Conservation (phyloP, 2,329 filamentous ascomycete species). For the Trichophyton mentagrophytes region DNA sequence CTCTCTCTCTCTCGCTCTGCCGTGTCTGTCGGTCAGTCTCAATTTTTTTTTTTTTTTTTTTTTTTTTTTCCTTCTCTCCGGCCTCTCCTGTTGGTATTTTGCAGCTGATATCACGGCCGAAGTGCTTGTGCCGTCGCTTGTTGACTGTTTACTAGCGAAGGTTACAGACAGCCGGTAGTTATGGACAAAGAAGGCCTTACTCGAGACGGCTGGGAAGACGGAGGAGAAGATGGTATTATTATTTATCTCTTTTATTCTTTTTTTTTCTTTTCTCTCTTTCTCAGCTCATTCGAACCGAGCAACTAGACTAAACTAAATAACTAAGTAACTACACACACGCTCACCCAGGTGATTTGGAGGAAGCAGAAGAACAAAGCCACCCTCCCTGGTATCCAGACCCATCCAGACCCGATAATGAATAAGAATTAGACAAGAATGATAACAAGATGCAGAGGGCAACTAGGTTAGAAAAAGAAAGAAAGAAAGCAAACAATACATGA, state of each 20-base stretch:
- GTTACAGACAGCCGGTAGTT: background rate
- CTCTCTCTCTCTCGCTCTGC: background rate
- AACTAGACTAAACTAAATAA: background rate
- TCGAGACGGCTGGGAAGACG: background rate
- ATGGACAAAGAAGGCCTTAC: background rate
- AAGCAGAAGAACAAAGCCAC: background rate
- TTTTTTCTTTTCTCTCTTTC: background rate
- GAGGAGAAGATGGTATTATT: background rate
- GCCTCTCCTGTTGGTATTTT: too few relatives aligned
- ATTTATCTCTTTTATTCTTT: background rate
- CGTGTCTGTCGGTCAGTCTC: background rate
- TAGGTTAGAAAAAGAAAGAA: background rate
- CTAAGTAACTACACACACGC: background rate
- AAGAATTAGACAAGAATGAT: background rate
- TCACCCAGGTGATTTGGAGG: background rate
- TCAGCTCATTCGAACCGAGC: background rate
- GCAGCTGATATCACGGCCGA: too few relatives aligned
- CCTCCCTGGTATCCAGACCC: slow-evolving; percentile 1
- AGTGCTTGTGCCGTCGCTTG: background rate
- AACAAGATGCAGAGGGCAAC: background rate
- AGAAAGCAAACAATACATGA: background rate
- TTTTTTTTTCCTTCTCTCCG: too few relatives aligned
- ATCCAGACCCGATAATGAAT: background rate
- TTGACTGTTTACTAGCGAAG: background rate
- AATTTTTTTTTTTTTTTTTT: too few relatives aligned